These are phyloP conservation scores for Claviceps pusilla DNA, from an alignment of 2,329 filamentous ascomycete species.

Conservation along the genomic window DNA sequence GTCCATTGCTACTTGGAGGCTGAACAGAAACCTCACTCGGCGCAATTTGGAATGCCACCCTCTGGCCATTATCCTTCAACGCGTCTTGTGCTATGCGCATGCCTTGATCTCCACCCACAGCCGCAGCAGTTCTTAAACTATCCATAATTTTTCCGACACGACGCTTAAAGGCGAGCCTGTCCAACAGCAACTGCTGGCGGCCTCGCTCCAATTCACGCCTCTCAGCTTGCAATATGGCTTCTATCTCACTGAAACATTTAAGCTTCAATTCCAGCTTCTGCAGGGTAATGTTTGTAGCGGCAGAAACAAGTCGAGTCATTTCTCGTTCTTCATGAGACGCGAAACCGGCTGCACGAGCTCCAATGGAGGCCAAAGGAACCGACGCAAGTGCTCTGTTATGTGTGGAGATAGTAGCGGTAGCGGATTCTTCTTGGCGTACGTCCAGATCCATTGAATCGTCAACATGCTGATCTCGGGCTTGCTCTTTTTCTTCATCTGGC, in stretches of 20 bases:
- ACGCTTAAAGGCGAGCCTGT: slow-evolving; percentile 79
- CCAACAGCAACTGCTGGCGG: slow-evolving; percentile 83
- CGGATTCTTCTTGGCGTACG: slow-evolving; percentile 31
- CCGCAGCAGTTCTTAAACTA: slow-evolving; percentile 42
- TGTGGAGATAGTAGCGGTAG: slow-evolving; percentile 35
- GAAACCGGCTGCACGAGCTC: slow-evolving; percentile 71
- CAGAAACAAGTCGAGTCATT: slow-evolving; percentile 84
- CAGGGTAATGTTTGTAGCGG: slow-evolving; percentile 83
- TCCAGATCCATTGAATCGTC: slow-evolving; percentile 52
- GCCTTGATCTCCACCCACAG: slow-evolving; percentile 34
- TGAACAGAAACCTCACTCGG: slow-evolving; percentile 30
- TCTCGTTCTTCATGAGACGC: slow-evolving; percentile 94
- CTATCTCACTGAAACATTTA: slow-evolving; percentile 92
- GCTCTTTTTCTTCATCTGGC: neutral
- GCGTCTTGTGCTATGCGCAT: slow-evolving; percentile 31
- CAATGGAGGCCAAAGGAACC: slow-evolving; percentile 72
- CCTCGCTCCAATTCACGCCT: slow-evolving; percentile 82
- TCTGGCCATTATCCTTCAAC: slow-evolving; percentile 31
- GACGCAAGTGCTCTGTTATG: slow-evolving; percentile 45
- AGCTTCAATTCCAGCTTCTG: slow-evolving; percentile 94
- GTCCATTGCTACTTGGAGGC: slow-evolving; percentile 39
- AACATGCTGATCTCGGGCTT: slow-evolving; percentile 18
- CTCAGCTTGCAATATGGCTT: slow-evolving; percentile 80
- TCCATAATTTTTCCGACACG: slow-evolving; percentile 74
- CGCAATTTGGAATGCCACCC: slow-evolving; percentile 36